Evolutionary conservation across 2,329 filamentous ascomycete genomes (phyloP).

Genomic region (Aspergillus viridinutans): DNA sequence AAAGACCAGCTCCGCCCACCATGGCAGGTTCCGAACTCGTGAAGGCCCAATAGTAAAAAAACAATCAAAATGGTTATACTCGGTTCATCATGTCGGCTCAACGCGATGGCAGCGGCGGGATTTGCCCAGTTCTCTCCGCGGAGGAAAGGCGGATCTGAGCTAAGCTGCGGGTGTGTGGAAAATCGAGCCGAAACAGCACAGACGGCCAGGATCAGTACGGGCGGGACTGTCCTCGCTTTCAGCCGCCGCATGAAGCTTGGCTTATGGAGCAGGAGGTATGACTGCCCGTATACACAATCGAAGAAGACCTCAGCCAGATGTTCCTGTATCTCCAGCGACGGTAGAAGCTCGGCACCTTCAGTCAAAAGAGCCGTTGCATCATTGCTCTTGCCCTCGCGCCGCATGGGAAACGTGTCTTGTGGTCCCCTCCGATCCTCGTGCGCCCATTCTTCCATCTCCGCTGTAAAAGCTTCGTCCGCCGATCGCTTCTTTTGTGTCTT

Average conservation of each 20-base stretch:
- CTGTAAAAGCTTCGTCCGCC: slow-evolving; percentile 81
- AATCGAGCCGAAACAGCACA: slow-evolving; percentile 95
- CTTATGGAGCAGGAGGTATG: slow-evolving; percentile 91
- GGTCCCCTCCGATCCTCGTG: slow-evolving; percentile 52
- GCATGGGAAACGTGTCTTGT: slow-evolving; percentile 49
- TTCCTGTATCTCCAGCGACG: slow-evolving; percentile 82
- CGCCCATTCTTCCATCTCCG: slow-evolving; percentile 78
- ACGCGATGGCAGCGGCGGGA: slow-evolving; percentile 79
- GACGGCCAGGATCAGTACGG: slow-evolving; percentile 86
- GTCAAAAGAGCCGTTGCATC: slow-evolving; percentile 74
- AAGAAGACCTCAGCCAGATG: slow-evolving; percentile 94
- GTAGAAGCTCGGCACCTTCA: slow-evolving; percentile 79
- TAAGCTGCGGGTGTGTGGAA: slow-evolving; percentile 78
- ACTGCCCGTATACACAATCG: slow-evolving; percentile 91
- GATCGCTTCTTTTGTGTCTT: slow-evolving; percentile 72
- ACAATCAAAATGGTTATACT: slow-evolving; percentile 95
- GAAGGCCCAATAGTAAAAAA: slow-evolving; percentile 79
- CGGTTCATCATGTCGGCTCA: slow-evolving; percentile 84
- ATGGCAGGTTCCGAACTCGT: slow-evolving; percentile 96
- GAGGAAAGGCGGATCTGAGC: slow-evolving; percentile 72
- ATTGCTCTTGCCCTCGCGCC: slow-evolving; percentile 57
- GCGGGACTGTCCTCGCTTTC: slow-evolving; percentile 74
- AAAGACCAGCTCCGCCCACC: slow-evolving; percentile 94
- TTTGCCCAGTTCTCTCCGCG: slow-evolving; percentile 89
- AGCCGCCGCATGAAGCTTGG: slow-evolving; percentile 88